phyloP scores from a whole-genome alignment of 495 filamentous ascomycete species.

The Lasiosphaeria hispida region DNA sequence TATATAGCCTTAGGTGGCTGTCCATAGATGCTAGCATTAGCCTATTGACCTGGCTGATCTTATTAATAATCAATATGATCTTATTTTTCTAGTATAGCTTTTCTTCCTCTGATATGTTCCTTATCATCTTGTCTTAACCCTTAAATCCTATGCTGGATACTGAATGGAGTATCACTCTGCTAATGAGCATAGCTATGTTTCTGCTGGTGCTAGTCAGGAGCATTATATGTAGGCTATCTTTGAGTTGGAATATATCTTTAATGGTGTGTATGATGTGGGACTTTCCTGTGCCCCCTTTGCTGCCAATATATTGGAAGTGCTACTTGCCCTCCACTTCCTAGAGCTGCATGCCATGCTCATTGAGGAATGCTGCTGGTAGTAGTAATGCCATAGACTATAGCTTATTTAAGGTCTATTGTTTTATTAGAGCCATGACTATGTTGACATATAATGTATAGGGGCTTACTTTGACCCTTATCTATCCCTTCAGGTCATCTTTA shows the following conservation, averaged over 20 bases:
- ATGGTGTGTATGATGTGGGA: background rate
- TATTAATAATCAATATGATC: background rate
- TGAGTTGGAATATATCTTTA: background rate
- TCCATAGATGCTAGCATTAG: slow-evolving; percentile 8
- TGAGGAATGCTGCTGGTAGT: too few relatives aligned
- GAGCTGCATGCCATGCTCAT: too few relatives aligned
- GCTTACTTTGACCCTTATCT: too few relatives aligned
- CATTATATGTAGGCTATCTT: slow-evolving; percentile 7
- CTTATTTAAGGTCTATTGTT: too few relatives aligned
- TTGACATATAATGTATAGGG: too few relatives aligned
- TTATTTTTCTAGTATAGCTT: slow-evolving; percentile 9
- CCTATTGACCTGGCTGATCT: slow-evolving; percentile 7
- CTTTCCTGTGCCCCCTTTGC: background rate
- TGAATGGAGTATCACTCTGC: slow-evolving; percentile 8
- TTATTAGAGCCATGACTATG: too few relatives aligned
- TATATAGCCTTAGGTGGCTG: slow-evolving; percentile 13
- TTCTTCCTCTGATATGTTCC: slow-evolving; percentile 3
- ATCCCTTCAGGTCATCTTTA: too few relatives aligned
- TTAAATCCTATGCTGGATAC: slow-evolving; percentile 5
- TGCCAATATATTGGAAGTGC: background rate
- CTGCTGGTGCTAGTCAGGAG: slow-evolving; percentile 5
- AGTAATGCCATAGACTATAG: too few relatives aligned
- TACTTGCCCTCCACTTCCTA: too few relatives aligned
- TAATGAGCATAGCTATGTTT: slow-evolving; percentile 1
- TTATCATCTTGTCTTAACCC: background rate